Percentiles rank a stretch among this genome's conserved stretches.
phyloP scores from a whole-genome alignment of 202 grass and related monocot species.

The Elaeis oleifera region DNA sequence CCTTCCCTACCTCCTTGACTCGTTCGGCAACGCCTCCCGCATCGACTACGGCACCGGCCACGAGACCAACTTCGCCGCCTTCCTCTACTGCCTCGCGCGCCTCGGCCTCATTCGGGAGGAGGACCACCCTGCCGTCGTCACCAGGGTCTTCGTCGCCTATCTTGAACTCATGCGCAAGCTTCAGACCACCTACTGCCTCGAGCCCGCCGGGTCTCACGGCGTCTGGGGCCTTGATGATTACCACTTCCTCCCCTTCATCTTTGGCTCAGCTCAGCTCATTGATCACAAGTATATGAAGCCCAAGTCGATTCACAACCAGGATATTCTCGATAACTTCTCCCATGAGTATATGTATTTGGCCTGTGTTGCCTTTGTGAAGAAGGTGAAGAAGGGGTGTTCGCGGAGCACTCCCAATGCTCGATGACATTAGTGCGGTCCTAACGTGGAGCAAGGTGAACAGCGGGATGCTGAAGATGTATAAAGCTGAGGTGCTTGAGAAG shows the following conservation, averaged over 20 bases:
- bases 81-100: slow-evolving; percentile 87
- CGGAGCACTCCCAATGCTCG: slow-evolving; percentile 92
- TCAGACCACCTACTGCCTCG: slow-evolving; percentile 77
- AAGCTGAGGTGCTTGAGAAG: slow-evolving; percentile 92
- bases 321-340: slow-evolving; percentile 80
- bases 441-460: slow-evolving; percentile 92
- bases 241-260: slow-evolving; percentile 93
- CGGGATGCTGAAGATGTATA: slow-evolving; percentile 94
- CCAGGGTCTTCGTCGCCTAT: slow-evolving; percentile 54
- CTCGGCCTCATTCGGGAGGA: slow-evolving; percentile 61
- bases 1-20: slow-evolving; percentile 79
- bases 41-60: slow-evolving; percentile 96
- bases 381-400: slow-evolving; percentile 88
- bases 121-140: slow-evolving; percentile 58
- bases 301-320: slow-evolving; percentile 88
- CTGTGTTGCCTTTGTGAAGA: slow-evolving; percentile 68
- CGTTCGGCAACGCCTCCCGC: slow-evolving; percentile 73
- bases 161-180: slow-evolving; percentile 84
- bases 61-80: slow-evolving; percentile 91
- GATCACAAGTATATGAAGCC: slow-evolving; percentile 99
- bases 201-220: slow-evolving; percentile 88
- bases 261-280: slow-evolving; percentile 72
- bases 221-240: slow-evolving; percentile 88
- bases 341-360: slow-evolving; percentile 76
- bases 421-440: slow-evolving; percentile 74